Percentiles rank a stretch among this genome's conserved stretches.
phyloP scores from a whole-genome alignment of 1,284 basidiomycete genomes.

The Apiotrichum domesticum region DNA sequence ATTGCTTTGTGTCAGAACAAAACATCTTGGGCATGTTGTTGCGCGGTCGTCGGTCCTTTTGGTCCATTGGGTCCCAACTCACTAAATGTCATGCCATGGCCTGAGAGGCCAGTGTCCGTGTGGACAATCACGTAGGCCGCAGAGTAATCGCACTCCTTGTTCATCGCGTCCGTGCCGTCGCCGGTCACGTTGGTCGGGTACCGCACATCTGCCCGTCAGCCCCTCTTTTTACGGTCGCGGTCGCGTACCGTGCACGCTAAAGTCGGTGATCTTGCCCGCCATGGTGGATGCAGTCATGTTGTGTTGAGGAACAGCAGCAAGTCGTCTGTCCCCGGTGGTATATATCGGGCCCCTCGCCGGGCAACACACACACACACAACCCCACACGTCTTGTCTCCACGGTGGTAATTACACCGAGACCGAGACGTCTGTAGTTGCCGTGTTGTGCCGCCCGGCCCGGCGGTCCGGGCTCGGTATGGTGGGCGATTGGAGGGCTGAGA shows the following conservation, averaged over 20 bases:
- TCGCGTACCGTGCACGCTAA: slow-evolving; percentile 43
- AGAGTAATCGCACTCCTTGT: slow-evolving; percentile 90
- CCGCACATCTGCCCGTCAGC: slow-evolving; percentile 58
- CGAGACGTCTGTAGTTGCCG: too few species aligned
- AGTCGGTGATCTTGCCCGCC: slow-evolving; percentile 40
- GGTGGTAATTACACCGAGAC: too few species aligned
- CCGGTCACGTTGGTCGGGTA: slow-evolving; percentile 73
- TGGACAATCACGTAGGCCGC: slow-evolving; percentile 75
- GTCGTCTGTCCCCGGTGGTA: too few species aligned
- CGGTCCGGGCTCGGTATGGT: too few species aligned
- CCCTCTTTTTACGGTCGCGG: too few species aligned
- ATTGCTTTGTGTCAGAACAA: slow-evolving; percentile 52
- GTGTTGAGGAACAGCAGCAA: not conserved
- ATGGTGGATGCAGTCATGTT: slow-evolving; percentile 12
- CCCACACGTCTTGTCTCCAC: too few species aligned
- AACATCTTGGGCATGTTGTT: too few species aligned
- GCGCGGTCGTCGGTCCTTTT: not conserved
- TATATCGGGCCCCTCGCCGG: too few species aligned
- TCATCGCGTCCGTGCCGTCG: slow-evolving; percentile 87
- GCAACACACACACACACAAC: too few species aligned
- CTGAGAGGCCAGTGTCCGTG: slow-evolving; percentile 62
- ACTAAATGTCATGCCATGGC: slow-evolving; percentile 90
- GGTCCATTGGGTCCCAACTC: slow-evolving; percentile 9
- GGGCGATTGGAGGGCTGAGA: too few species aligned
- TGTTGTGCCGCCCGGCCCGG: too few species aligned